These are phyloP conservation scores for Trichosporon faecale DNA, from an alignment of 1,284 basidiomycete species.

Conservation along the genomic window DNA sequence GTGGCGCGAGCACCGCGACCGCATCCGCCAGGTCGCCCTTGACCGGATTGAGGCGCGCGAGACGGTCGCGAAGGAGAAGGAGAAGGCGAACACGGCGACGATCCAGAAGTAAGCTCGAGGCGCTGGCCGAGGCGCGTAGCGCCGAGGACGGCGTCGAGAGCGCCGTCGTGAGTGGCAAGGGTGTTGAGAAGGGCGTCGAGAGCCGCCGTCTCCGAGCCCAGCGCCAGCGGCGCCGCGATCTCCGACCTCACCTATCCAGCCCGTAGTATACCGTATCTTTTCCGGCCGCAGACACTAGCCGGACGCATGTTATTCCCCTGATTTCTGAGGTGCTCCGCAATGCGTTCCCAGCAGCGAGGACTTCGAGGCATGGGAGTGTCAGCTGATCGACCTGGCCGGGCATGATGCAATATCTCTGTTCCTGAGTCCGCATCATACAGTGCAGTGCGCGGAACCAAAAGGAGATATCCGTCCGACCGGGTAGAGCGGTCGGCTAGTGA, in stretches of 20 bases:
- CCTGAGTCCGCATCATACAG: not conserved
- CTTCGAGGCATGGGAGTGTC: too few relatives aligned
- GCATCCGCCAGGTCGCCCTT: constrained; percentile 33
- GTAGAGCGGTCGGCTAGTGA: not conserved
- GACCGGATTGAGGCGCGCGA: constrained; percentile 42
- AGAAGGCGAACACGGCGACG: not conserved
- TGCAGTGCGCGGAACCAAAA: not conserved
- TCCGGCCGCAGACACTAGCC: constrained; percentile 13
- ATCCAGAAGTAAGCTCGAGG: not conserved
- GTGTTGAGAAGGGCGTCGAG: too few relatives aligned
- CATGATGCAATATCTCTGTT: not conserved
- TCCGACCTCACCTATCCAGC: too few relatives aligned
- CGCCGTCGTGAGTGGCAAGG: not conserved
- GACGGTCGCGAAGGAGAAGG: constrained; percentile 17
- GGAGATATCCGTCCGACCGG: not conserved
- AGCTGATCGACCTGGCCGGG: not conserved
- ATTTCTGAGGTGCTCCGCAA: not conserved
- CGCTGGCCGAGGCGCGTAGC: not conserved
- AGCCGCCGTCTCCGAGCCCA: too few relatives aligned
- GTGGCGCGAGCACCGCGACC: constrained; percentile 32
- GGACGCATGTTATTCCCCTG: not conserved
- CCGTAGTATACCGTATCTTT: constrained; percentile 3
- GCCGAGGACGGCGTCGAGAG: not conserved
- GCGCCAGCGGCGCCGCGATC: too few relatives aligned
- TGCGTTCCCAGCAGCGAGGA: too few relatives aligned